Percentiles rank a stretch among this genome's conserved stretches.
Conservation (phyloP, 176 grass and related monocot genomes). For the Aegilops umbellulata region DNA sequence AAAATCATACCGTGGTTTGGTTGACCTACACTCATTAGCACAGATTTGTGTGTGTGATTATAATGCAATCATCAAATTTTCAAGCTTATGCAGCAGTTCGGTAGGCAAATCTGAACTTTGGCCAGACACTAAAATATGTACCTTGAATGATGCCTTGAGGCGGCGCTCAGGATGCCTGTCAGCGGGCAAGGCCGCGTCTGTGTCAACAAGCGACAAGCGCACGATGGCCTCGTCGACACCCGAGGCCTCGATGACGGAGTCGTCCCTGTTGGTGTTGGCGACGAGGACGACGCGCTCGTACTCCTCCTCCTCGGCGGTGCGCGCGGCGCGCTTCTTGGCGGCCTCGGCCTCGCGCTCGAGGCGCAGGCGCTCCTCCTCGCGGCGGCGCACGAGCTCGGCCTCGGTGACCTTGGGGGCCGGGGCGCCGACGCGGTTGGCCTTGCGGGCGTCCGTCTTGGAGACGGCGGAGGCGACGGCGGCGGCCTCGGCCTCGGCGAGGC, state of each 20-base stretch:
- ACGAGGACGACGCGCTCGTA: constrained; percentile 84
- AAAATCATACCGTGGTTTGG: not conserved
- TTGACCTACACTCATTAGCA: not conserved
- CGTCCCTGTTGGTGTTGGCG: constrained; percentile 90
- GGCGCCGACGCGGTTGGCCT: constrained; percentile 71
- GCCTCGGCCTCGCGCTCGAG: constrained; percentile 63
- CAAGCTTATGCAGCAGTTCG: not conserved
- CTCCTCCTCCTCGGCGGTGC: constrained; percentile 82
- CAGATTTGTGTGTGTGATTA: not conserved
- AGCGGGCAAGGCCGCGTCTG: constrained; percentile 34
- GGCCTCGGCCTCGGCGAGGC: constrained; percentile 74
- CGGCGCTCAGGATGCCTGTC: constrained; percentile 91
- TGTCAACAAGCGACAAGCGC: constrained; percentile 57
- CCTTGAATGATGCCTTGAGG: constrained; percentile 91
- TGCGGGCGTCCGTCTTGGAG: constrained; percentile 63
- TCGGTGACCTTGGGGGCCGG: constrained; percentile 89
- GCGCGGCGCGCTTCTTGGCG: constrained; percentile 69
- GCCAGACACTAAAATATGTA: not conserved
- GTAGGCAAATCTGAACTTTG: not conserved
- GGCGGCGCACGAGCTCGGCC: constrained; percentile 66
- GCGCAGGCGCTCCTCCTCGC: constrained; percentile 77
- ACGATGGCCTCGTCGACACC: constrained; percentile 78
- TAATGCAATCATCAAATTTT: not conserved
- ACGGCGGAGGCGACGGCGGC: constrained; percentile 21
- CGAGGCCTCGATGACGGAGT: constrained; percentile 86